Base-by-base conservation (phyloP, 2,329 filamentous ascomycete species). In the Penicillium hesseltinei region DNA sequence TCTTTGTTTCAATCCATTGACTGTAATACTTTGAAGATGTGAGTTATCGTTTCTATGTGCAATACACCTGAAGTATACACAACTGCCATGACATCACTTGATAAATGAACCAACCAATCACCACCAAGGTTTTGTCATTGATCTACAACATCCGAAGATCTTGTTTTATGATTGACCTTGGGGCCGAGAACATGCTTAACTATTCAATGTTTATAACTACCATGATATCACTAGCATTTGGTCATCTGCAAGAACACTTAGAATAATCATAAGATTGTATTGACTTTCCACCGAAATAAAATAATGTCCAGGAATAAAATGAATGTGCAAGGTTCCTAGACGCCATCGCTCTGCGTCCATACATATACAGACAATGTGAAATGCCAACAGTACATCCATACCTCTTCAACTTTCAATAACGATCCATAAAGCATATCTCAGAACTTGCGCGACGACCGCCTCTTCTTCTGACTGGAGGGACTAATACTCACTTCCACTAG, bases 401-500 rank as follows among this genome's bases (percentile, higher is more conserved):
- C n/a, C n/a, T 47, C 15, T 35, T 46, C 25, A 31, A 47, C 21
- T 15, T 19, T 35, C 27, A 19, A 33, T 48, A 33, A 19, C 11
- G n/a, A 39, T 13, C 17, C 11, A 39, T 23, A 42, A n/a, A n/a
- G 38, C 17, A 36, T 42, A 48, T 23, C 21, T 56, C 17, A 58
- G 31, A 60, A 49, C 25, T 57, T 62, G 17, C 59, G 53, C 11
- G 57, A 56, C 23, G 39, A 45, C 8, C 52, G 57, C 46, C 45
- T 57, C 56, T 63, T 62, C 46, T 59, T 64, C 43, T 58, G 47
- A 56, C 11, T 40, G 7, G 57, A 56, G 21, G 64, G 62, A 23
- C 62, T 67, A 19, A 67, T 58, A 19, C 57, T 64, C 15, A 58
- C 59, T 29, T 64, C 66, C n/a, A 64, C 54, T 55, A 66, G 35